Percentiles rank a stretch among this genome's conserved stretches.
Evolutionary conservation across 2,329 filamentous ascomycete species (phyloP).

Genomic region (Xylariaceae sp.): DNA sequence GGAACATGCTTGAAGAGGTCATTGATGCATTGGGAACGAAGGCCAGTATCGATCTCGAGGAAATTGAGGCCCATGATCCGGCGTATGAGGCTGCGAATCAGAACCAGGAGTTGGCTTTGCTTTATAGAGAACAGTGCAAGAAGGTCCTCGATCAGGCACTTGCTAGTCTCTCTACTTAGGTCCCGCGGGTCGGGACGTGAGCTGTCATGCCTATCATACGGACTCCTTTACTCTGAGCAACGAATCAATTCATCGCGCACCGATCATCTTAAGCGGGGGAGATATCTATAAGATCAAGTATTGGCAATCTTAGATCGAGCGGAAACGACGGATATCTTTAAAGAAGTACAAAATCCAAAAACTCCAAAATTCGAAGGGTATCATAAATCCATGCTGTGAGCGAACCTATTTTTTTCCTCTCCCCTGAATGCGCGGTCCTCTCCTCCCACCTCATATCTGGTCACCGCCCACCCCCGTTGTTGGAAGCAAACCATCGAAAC

Average conservation of each 20-base stretch:
- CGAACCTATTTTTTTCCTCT: conserved; percentile 7
- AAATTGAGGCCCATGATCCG: conserved; percentile 41
- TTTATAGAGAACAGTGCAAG: conserved; percentile 46
- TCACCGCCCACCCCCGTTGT: background rate
- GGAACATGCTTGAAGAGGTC: conserved; percentile 36
- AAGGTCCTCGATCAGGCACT: conserved; percentile 44
- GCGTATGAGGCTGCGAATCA: conserved; percentile 36
- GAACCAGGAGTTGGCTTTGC: conserved; percentile 44
- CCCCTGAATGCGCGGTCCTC: background rate
- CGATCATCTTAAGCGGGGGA: background rate
- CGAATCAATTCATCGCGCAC: no score
- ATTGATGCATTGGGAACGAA: conserved; percentile 36
- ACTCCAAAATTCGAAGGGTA: conserved; percentile 28
- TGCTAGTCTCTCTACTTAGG: conserved; percentile 22
- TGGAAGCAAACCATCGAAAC: background rate
- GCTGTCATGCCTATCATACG: no score
- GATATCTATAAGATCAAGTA: background rate
- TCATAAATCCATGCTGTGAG: conserved; percentile 27
- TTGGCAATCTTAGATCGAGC: background rate
- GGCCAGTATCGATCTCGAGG: conserved; percentile 39
- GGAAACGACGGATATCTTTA: background rate
- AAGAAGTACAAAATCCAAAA: conserved; percentile 10
- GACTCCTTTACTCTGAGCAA: no score
- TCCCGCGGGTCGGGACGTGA: background rate
- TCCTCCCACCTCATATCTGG: background rate